Evolutionary conservation across 176 grass and related monocot genomes (phyloP), one percentile per base, ranked within the genome.

Genomic region (Cenchrus purpureus): DNA sequence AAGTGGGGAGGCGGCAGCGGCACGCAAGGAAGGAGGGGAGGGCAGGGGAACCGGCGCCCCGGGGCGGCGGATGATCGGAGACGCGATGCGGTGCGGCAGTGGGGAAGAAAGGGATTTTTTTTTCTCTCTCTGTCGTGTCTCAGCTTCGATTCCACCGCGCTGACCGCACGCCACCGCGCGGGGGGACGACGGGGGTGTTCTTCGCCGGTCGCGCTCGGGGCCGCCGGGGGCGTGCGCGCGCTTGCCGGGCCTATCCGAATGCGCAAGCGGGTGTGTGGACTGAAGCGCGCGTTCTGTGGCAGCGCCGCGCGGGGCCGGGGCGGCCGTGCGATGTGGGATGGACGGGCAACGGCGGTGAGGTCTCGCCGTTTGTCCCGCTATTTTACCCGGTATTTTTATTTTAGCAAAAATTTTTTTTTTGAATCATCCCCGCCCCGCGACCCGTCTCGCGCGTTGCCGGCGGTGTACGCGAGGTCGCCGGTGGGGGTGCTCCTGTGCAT

Each of bases 21-120:
- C 88, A 90, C 74, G 89, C 59, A 87, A 90, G 84, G 89, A 90
- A 90, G 88, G 80, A 43, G 19, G 88, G 19, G 25, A 51, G 6
- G 45, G 49, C 29, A 66, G 66, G 71, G 71, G 8, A 64, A 56
- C 11, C 77, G 83, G 71, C 53, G 77, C 61, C 55, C 14, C 20
- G 79, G 51, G 29, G 64, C 7, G 45, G 8, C 0, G 29, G 76
- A 7, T 69, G 79, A 42, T 44, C 79, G 79, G 79, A 55, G 58
- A 63, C 42, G 76, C 66, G 80, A 69, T 74, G 82, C 62, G 64
- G 31, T 44, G 63, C 52, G 71, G 43, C 2, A 22, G 29, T 10
- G 29, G 55, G 29, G 56, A 65, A 58, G 84, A 20, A 86, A 86
- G 74, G 84, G 80, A 83, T 59, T 48, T 16, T 29, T 34, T 40